These are phyloP conservation scores for Pestalotiopsis sp. DNA, from an alignment of 2,329 filamentous ascomycete genomes.

Conservation along the genomic window DNA sequence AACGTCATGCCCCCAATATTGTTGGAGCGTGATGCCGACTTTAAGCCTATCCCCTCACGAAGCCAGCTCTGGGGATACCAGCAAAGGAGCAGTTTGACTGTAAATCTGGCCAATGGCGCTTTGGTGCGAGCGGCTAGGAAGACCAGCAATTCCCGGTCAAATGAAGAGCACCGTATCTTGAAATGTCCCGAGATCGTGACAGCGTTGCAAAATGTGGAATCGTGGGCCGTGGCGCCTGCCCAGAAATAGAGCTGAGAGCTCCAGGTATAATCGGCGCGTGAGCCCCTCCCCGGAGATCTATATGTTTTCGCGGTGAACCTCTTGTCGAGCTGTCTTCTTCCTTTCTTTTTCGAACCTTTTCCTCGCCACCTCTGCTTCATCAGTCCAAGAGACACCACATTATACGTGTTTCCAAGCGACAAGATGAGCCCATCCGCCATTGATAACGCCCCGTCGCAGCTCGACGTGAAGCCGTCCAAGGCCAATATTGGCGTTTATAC, in stretches of 20 bases:
- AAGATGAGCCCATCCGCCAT: slow-evolving; percentile 14
- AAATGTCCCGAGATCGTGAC: slow-evolving; percentile 10
- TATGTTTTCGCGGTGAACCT: background rate
- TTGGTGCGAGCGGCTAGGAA: background rate
- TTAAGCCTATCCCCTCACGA: slow-evolving; percentile 3
- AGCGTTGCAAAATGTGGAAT: slow-evolving; percentile 4
- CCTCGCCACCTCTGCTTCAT: background rate
- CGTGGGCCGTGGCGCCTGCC: background rate
- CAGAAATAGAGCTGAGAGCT: background rate
- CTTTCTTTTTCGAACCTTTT: background rate
- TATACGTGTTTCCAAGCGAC: background rate
- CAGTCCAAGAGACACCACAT: background rate
- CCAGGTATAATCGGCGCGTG: slow-evolving; percentile 2
- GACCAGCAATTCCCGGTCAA: background rate
- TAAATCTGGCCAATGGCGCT: background rate
- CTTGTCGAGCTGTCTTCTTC: background rate
- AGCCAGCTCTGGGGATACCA: background rate
- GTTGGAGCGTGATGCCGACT: background rate
- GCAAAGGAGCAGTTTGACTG: background rate
- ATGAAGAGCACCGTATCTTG: background rate
- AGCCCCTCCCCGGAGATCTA: background rate
- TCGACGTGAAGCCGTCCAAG: slow-evolving; percentile 55
- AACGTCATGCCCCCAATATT: slow-evolving; percentile 11
- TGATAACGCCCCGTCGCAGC: background rate
- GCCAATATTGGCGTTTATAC: slow-evolving; percentile 96